Evolutionary conservation across 2,329 filamentous ascomycete species (phyloP), one percentile per base, ranked within the genome.

Genomic region (Calonectria pseudoreteaudii): DNA sequence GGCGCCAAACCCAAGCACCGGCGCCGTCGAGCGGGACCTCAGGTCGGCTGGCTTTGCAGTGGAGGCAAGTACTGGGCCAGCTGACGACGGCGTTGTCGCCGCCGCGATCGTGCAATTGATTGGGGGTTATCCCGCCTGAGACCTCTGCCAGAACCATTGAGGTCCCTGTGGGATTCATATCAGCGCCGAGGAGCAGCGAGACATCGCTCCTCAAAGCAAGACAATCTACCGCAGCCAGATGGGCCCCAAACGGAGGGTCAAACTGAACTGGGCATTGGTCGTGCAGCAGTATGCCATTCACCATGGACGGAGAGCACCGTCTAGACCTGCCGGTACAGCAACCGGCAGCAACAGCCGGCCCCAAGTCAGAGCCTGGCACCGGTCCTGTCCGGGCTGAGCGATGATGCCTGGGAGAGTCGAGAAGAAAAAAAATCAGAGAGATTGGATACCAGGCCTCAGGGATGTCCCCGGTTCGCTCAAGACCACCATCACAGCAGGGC

Each of bases 341-440:
- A 77, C 79, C 78, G 79, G 79, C 76, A 76, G 28, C 74, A 74
- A 74, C 65, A 78, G 77, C 79, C 79, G 77, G 78, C 62, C 72
- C 74, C 74, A 79, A 79, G 71, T 76, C 76, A 77, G 76, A 75
- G 71, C 70, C 72, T 74, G 76, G 67, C 72, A 79, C 78, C 79
- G 78, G 79, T 76, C 70, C 65, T 72, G 79, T 78, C 79, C 78
- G 79, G 73, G 73, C 75, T 78, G 74, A 74, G 71, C 68, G 72
- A 80, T 62, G 72, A 80, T 71, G 75, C 74, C 75, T 74, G 72
- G 23, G 73, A 72, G 74, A 78, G 75, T 62, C 73, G 74, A 72
- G 71, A 77, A 72, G 70, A 77, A 70, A 73, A 73, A 76, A 77
- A 80, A 75, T 73, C 67, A 73, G 79, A 70, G 79, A 81, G 79